Conservation (phyloP, 1,139 yeast species). For the Sugiyamaella neomexicana region DNA sequence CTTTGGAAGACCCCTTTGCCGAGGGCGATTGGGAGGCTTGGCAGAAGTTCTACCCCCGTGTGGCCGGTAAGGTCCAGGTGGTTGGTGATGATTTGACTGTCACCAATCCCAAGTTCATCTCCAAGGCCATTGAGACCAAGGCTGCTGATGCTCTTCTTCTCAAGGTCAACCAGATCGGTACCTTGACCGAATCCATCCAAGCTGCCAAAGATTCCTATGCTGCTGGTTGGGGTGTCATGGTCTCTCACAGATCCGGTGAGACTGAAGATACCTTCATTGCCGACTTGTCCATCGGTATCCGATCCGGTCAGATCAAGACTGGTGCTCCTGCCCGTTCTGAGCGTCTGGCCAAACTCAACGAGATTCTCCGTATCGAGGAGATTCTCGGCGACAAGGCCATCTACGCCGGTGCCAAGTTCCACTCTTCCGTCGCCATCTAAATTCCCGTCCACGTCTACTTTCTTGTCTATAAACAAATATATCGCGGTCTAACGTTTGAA, state of each 20-base stretch:
- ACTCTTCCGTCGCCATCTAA: slow-evolving; percentile 31
- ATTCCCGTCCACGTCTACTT: background rate
- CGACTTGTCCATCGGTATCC: slow-evolving; percentile 92
- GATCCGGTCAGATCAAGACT: slow-evolving; percentile 97
- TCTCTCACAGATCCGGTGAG: slow-evolving; percentile 98
- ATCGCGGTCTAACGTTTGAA: no score
- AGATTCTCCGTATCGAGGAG: slow-evolving; percentile 96
- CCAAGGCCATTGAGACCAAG: slow-evolving; percentile 93
- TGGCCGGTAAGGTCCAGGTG: slow-evolving; percentile 69
- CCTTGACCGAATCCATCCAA: slow-evolving; percentile 78
- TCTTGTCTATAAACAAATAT: no score
- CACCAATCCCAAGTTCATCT: slow-evolving; percentile 91
- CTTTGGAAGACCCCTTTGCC: slow-evolving; percentile 97
- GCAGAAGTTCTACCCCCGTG: slow-evolving; percentile 74
- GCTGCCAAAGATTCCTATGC: slow-evolving; percentile 83
- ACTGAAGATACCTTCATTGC: slow-evolving; percentile 98
- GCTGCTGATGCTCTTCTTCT: slow-evolving; percentile 88
- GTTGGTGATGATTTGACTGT: slow-evolving; percentile 98
- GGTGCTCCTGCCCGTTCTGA: slow-evolving; percentile 99
- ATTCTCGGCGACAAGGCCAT: slow-evolving; percentile 93
- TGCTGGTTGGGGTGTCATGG: slow-evolving; percentile 94
- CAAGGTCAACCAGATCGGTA: slow-evolving; percentile 89
- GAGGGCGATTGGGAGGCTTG: slow-evolving; percentile 99
- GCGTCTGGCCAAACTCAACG: slow-evolving; percentile 92
- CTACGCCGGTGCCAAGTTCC: slow-evolving; percentile 91